Conservation (phyloP, 768 basidiomycete genomes). For the Leccinum longicurvipes region DNA sequence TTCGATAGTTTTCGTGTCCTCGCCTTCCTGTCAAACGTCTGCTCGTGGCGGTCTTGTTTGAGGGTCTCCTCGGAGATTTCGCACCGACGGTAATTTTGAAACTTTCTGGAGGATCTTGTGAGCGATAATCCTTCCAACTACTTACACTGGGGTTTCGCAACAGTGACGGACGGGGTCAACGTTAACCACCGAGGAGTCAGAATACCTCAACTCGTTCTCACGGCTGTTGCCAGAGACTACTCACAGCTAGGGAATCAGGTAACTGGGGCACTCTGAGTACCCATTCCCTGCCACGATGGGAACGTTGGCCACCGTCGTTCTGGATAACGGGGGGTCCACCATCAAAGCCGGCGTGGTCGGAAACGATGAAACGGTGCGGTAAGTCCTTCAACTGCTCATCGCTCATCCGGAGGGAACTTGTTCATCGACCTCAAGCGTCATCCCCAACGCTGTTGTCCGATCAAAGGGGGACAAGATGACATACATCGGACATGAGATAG, state of each 20-base stretch:
- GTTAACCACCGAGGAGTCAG: too few species aligned
- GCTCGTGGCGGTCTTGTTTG: slow-evolving; percentile 1
- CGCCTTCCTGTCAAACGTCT: slow-evolving; percentile 7
- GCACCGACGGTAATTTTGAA: not conserved
- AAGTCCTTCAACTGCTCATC: slow-evolving; percentile 5
- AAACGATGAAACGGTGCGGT: slow-evolving; percentile 28
- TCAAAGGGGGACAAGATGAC: slow-evolving; percentile 80
- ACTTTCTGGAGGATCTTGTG: not conserved
- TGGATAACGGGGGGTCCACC: slow-evolving; percentile 85
- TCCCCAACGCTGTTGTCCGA: slow-evolving; percentile 79
- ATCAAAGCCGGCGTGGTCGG: slow-evolving; percentile 70
- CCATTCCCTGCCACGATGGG: slow-evolving; percentile 4
- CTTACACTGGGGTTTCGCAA: too few species aligned
- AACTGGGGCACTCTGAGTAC: not conserved
- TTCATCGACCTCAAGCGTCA: slow-evolving; percentile 43
- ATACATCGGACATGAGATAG: slow-evolving; percentile 85
- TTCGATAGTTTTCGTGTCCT: not conserved
- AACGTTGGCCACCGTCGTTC: slow-evolving; percentile 47
- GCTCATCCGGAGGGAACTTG: not conserved
- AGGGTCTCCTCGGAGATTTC: slow-evolving; percentile 9
- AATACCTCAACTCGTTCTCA: slow-evolving; percentile 8
- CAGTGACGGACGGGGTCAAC: not conserved
- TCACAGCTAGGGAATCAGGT: not conserved
- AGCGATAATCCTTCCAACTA: not conserved
- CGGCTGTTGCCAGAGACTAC: not conserved